phyloP scores from a whole-genome alignment of 176 grass and related monocot genomes.

The Bromus sterilis region DNA sequence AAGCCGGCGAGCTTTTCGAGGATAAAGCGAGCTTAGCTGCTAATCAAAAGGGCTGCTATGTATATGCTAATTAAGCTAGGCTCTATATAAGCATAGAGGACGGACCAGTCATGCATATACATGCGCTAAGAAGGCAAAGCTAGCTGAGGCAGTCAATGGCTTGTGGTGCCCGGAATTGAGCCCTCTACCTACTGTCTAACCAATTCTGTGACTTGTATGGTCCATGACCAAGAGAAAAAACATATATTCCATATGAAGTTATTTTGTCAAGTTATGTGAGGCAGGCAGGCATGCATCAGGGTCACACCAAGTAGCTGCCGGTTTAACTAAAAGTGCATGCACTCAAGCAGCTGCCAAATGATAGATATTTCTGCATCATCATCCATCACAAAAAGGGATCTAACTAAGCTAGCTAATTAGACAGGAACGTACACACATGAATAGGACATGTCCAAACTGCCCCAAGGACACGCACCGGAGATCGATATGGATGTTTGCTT shows the following conservation, averaged over 20 bases:
- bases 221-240: not conserved
- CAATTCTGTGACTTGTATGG: constrained; percentile 59
- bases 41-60: not conserved
- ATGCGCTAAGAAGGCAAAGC: too few relatives aligned
- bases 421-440: not conserved
- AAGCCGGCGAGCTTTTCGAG: constrained; percentile 5
- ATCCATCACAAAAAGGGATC: constrained; percentile 11
- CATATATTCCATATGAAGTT: not conserved
- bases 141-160: constrained; percentile 35
- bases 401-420: not conserved
- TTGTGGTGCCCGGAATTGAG: constrained; percentile 42
- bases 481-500: not conserved
- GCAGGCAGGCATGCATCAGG: not conserved
- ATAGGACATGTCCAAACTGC: constrained; percentile 13
- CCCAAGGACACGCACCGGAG: constrained; percentile 16
- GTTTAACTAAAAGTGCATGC: constrained; percentile 42
- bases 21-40: constrained; percentile 8
- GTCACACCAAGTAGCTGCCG: constrained; percentile 16
- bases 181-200: constrained; percentile 65
- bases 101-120: not conserved
- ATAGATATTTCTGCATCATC: constrained; percentile 21
- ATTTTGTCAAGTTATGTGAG: not conserved
- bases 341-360: constrained; percentile 21
- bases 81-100: not conserved
- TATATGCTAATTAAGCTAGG: not conserved